Evolutionary conservation across 2,329 filamentous ascomycete species (phyloP), one percentile per base, ranked within the genome.

Genomic region (Aspergillus candidus): DNA sequence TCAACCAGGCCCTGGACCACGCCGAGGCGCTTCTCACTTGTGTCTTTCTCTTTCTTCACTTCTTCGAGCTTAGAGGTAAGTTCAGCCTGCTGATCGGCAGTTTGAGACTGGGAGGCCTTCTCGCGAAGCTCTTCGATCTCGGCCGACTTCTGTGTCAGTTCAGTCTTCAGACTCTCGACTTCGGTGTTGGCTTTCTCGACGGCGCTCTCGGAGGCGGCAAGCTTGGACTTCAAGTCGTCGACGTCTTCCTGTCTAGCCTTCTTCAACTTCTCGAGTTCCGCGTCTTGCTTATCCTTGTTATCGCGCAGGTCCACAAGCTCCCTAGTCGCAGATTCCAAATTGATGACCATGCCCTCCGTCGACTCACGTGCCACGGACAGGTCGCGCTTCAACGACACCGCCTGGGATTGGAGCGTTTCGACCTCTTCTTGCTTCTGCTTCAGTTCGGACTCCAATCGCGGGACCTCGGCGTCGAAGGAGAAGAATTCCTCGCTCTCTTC

Each of bases 381-480:
- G 54, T 94, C 86, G 3, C 78, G 72, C 63, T 84, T 82, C 15
- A 95, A 71, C 2, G 71, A 74, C 14, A 78, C 73, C 22, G 94
- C 79, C 55, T 93, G 81, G 3, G 72, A 67, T 53, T 83, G 83
- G 11, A 97, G 77, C 36, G 75, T 77, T 41, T 81, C 77, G 32
- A 93, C 80, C 63, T 91, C 83, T 34, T 79, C 77, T 10, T 83
- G 72, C 57, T 85, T 86, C 44, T 82, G 77, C 40, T 82, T 75
- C 3, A 93, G 65, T 53, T 93, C 84, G 1, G 78, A 75, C 58
- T 94, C 84, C n/a, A 95, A 70, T 42, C 86, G 80, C 3, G 87
- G 86, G 11, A 94, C 75, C 66, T 97, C 91, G 40, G 84, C 84
- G 46, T 97, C 90, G 56, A 89, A 94, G 0, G 89, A 95, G 68